A percentile compares a stretch with the other conserved stretches of the same genome.
Evolutionary conservation across 2,329 filamentous ascomycete genomes (phyloP).

Genomic region (Stagonosporopsis rhizophila): DNA sequence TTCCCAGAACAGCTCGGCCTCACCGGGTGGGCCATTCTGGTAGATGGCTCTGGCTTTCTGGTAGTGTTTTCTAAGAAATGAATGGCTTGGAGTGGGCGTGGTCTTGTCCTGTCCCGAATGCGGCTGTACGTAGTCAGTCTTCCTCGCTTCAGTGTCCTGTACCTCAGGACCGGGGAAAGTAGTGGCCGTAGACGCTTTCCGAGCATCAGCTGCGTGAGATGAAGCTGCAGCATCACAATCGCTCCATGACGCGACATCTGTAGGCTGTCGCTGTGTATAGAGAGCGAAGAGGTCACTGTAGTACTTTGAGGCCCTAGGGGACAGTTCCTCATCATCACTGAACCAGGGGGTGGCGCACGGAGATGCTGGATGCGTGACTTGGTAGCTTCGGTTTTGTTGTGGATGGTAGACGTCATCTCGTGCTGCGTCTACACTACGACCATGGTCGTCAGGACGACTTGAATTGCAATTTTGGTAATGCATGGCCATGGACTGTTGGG

Average conservation of each 20-base stretch:
- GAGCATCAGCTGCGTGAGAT: neutral
- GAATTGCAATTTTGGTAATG: neutral
- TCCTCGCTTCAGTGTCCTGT: neutral
- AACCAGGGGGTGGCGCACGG: neutral
- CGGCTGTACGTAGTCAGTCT: neutral
- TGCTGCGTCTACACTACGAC: neutral
- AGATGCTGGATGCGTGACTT: neutral
- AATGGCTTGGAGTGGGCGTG: neutral
- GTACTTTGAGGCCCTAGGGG: slow-evolving; percentile 1
- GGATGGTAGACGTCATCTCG: neutral
- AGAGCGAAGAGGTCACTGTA: neutral
- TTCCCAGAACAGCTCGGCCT: slow-evolving; percentile 35
- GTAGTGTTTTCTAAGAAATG: slow-evolving; percentile 12
- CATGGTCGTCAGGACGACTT: neutral
- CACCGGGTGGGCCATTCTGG: slow-evolving; percentile 31
- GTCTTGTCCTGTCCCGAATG: neutral
- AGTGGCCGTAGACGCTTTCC: neutral
- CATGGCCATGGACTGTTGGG: neutral
- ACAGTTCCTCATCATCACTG: neutral
- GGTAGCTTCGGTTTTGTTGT: neutral
- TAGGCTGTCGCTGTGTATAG: neutral
- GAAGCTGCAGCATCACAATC: no score
- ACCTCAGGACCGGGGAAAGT: neutral
- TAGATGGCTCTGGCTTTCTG: slow-evolving; percentile 31
- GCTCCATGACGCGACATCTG: neutral